Base-by-base conservation (phyloP, 352 stramenopile species). In the Phytopythium mirpurense region DNA sequence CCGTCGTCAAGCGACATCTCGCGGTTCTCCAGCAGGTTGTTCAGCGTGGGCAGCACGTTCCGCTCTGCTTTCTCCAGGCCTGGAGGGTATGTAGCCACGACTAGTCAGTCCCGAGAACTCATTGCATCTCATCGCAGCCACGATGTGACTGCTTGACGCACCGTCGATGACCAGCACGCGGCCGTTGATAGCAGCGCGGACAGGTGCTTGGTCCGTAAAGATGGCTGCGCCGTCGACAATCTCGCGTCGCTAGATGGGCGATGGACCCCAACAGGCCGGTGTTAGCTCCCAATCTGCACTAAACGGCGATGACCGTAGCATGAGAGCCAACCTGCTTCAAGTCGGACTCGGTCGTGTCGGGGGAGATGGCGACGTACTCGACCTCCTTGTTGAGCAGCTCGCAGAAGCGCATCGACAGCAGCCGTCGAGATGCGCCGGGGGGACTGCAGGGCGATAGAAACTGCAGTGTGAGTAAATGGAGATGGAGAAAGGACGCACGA, bases 31-130 rank as follows among this genome's bases (percentile, higher is more conserved):
- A 98, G 72, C 31, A 99, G 60, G 63, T 99, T 99, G 65, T 98
- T 99, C 14, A 99, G 64, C n/a, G 95, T 98, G 0, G 96, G 96
- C 29, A 99, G 69, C 2, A 99, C 95, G 59, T 99, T 99, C 19
- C 96, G 69, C 62, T 98, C 93, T 11, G 95, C 95, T 43, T 97
- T 97, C 67, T 99, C 93, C 15, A 99, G 51, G 4, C 81, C 83
- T 93, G 26, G 6, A 16, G 37, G 47, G 26, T n/a, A n/a, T n/a
- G n/a, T n/a, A n/a, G n/a, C n/a, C n/a, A n/a, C n/a, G n/a, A n/a
- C n/a, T n/a, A n/a, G 58, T 14, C 14, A 51, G 37, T 51, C 5
- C 4, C 4, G 11, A 32, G 44, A 35, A 31, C 14, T 4, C 12
- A 21, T n/a, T 2, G 26, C 6, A 26, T 34, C 5, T 15, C 26